Percentiles rank a stretch among this genome's conserved stretches.
phyloP scores from a whole-genome alignment of 495 filamentous ascomycete species.

The Annulohypoxylon nitens region DNA sequence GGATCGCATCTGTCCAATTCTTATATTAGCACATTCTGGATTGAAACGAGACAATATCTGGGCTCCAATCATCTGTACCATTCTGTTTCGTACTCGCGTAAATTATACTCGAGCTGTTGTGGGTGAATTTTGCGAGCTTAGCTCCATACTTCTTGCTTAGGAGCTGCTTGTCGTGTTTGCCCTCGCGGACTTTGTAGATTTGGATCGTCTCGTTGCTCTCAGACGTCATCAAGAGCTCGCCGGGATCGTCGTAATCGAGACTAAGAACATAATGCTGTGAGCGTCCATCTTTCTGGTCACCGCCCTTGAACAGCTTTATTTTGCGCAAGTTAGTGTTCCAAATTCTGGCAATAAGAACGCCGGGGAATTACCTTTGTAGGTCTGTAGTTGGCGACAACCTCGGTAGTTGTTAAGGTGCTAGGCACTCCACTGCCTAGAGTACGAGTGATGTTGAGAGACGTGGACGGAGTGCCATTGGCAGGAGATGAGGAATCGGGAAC shows the following conservation, averaged over 20 bases:
- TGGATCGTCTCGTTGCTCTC: constrained; percentile 95
- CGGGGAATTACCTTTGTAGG: constrained; percentile 63
- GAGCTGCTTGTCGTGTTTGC: constrained; percentile 84
- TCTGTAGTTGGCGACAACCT: constrained; percentile 61
- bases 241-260: constrained; percentile 95
- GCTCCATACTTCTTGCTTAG: constrained; percentile 95
- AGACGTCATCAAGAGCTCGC: constrained; percentile 87
- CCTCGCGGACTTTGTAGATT: constrained; percentile 91
- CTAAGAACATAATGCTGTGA: constrained; percentile 67
- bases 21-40: constrained; percentile 26
- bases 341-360: constrained; percentile 14
- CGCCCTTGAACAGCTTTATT: constrained; percentile 58
- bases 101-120: constrained; percentile 86
- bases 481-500: constrained; percentile 52
- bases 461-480: constrained; percentile 52
- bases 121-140: constrained; percentile 93
- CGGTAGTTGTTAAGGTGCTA: constrained; percentile 59
- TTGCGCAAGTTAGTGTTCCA: constrained; percentile 19
- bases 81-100: constrained; percentile 97
- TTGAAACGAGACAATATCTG: not conserved
- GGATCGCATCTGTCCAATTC: constrained; percentile 74
- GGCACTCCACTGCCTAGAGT: constrained; percentile 52
- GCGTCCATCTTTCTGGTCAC: constrained; percentile 58
- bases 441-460: constrained; percentile 55
- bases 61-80: constrained; percentile 57